Conservation (phyloP, 2,329 filamentous ascomycete genomes). For the Trichoderma polysporum region DNA sequence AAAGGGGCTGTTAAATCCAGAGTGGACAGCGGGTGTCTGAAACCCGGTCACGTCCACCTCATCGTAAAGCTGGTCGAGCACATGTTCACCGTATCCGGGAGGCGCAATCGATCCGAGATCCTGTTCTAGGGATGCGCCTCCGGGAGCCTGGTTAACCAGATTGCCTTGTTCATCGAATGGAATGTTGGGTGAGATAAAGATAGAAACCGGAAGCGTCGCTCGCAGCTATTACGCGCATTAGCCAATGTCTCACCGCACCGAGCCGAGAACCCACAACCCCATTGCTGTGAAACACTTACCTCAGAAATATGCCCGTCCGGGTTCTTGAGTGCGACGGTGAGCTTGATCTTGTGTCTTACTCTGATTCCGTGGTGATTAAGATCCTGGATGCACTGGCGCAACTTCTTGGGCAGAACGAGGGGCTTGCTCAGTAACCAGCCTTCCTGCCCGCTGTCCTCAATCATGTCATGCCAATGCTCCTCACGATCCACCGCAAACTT, state of each 20-base stretch:
- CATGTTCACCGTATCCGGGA: conserved; percentile 88
- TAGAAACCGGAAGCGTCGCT: conserved; percentile 83
- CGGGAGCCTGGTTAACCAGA: conserved; percentile 63
- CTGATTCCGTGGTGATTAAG: conserved; percentile 88
- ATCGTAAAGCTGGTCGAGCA: conserved; percentile 86
- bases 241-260: conserved; percentile 11
- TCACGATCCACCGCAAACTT: conserved; percentile 54
- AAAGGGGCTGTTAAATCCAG: conserved; percentile 79
- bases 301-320: conserved; percentile 94
- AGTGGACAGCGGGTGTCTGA: conserved; percentile 69
- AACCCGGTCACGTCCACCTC: conserved; percentile 81
- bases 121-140: conserved; percentile 46
- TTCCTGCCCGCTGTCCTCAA: conserved; percentile 66
- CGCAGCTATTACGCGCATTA: conserved; percentile 58
- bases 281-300: conserved; percentile 45
- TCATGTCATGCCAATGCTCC: conserved; percentile 67
- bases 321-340: conserved; percentile 88
- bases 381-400: conserved; percentile 85
- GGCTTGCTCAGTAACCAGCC: conserved; percentile 62
- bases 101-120: conserved; percentile 70
- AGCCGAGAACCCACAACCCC: background rate
- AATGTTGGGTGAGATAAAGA: conserved; percentile 94
- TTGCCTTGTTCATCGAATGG: conserved; percentile 85
- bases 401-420: conserved; percentile 73
- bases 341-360: conserved; percentile 86